Conservation (phyloP, 1,284 basidiomycete species). For the Trametes sp. region DNA sequence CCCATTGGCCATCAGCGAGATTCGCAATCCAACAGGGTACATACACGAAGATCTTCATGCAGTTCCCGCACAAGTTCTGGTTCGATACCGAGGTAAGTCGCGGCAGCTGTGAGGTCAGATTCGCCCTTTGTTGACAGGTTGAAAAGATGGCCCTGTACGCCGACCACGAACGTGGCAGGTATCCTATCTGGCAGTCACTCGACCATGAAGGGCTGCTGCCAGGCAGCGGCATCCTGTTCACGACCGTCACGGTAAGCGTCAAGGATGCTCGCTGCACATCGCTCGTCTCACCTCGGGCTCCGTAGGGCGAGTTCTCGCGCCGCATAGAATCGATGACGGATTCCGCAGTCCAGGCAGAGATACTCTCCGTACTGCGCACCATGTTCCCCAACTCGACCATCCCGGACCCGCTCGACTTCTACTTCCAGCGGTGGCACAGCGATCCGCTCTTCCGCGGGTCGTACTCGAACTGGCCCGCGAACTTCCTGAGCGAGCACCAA, state of each 20-base stretch:
- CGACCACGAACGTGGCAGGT: slow-evolving; percentile 65
- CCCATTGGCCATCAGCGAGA: neutral
- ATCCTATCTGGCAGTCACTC: slow-evolving; percentile 76
- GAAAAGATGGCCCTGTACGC: slow-evolving; percentile 69
- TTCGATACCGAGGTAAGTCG: slow-evolving; percentile 63
- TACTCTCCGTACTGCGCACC: slow-evolving; percentile 57
- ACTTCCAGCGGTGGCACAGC: slow-evolving; percentile 62
- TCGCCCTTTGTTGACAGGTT: neutral
- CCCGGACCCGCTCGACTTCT: slow-evolving; percentile 60
- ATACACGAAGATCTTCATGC: slow-evolving; percentile 77
- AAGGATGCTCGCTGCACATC: too few species aligned
- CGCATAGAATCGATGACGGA: slow-evolving; percentile 63
- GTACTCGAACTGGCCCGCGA: slow-evolving; percentile 74
- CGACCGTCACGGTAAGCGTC: slow-evolving; percentile 69
- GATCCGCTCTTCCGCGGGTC: slow-evolving; percentile 69
- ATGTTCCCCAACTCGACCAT: slow-evolving; percentile 67
- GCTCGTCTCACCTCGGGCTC: neutral
- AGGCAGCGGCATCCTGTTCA: slow-evolving; percentile 67
- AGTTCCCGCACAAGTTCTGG: slow-evolving; percentile 74
- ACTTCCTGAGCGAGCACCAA: slow-evolving; percentile 60
- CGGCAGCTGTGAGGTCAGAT: neutral
- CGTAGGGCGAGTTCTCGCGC: slow-evolving; percentile 66
- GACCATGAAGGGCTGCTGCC: slow-evolving; percentile 67
- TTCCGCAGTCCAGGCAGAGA: slow-evolving; percentile 56
- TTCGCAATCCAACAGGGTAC: slow-evolving; percentile 49